phyloP scores from a whole-genome alignment of 148 eudicot species.

The Rhododendron ferrugineum region DNA sequence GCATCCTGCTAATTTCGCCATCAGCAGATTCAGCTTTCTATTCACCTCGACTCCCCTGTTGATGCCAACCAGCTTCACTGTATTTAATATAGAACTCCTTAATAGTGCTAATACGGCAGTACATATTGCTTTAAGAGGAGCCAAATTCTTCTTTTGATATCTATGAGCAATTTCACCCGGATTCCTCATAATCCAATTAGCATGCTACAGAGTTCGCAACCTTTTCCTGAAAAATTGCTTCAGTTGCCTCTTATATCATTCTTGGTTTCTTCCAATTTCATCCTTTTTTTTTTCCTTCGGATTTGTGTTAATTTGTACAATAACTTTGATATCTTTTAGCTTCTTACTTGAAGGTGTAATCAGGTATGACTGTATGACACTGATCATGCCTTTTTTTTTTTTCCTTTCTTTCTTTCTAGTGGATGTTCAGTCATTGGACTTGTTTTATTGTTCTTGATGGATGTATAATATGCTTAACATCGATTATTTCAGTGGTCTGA shows the following conservation, averaged over 20 bases:
- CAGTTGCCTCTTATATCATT: not conserved
- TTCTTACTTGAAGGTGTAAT: not conserved
- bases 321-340: conserved; percentile 2
- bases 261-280: not conserved
- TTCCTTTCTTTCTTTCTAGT: not conserved
- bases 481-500: conserved; percentile 81
- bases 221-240: not conserved
- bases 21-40: not conserved
- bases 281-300: not conserved
- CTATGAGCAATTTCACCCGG: not conserved
- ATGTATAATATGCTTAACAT: not conserved
- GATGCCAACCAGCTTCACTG: not conserved
- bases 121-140: not conserved
- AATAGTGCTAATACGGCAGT: not conserved
- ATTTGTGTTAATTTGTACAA: not conserved
- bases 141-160: not conserved
- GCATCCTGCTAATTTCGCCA: not conserved
- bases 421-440: not conserved
- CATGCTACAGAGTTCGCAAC: not conserved
- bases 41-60: not conserved
- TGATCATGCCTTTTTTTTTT: not conserved
- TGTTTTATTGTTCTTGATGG: not conserved
- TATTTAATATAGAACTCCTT: not conserved
- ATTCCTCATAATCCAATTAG: not conserved
- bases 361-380: no score